Conservation (phyloP, 805 yeast genomes). For the Yarrowia hollandica region DNA sequence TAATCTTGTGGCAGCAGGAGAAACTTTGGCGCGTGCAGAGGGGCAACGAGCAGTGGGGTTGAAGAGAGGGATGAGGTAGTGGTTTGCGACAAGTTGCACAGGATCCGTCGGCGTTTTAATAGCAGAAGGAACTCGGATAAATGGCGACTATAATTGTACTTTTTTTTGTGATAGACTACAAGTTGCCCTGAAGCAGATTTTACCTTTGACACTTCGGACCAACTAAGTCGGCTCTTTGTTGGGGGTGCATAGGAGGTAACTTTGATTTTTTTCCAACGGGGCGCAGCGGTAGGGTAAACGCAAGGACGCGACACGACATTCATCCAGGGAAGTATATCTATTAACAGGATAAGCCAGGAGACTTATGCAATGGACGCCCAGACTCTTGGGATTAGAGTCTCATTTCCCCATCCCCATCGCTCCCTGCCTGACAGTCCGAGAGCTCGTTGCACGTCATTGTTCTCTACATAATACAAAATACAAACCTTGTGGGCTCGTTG, state of each 20-base stretch:
- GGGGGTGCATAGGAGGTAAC: constrained; percentile 16
- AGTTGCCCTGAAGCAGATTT: constrained; percentile 2
- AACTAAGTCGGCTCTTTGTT: not conserved
- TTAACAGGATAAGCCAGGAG: not conserved
- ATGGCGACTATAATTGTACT: not conserved
- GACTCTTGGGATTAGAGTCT: too few relatives aligned
- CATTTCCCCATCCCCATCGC: too few relatives aligned
- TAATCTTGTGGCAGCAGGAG: constrained; percentile 17
- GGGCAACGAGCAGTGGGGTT: not conserved
- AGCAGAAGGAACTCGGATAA: too few relatives aligned
- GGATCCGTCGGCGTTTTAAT: too few relatives aligned
- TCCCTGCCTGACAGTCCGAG: too few relatives aligned
- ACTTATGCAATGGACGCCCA: too few relatives aligned
- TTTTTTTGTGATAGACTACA: not conserved
- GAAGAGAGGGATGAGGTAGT: not conserved
- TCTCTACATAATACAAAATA: too few relatives aligned
- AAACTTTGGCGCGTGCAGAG: constrained; percentile 11
- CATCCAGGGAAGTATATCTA: not conserved
- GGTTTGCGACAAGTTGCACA: too few relatives aligned
- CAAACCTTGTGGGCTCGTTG: too few relatives aligned
- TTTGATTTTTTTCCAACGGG: not conserved
- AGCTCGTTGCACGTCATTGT: too few relatives aligned
- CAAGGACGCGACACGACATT: not conserved
- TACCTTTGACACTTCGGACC: not conserved
- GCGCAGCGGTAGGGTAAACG: constrained; percentile 22